Conservation (phyloP, 2,329 filamentous ascomycete species). For the Periconia macrospinosa region DNA sequence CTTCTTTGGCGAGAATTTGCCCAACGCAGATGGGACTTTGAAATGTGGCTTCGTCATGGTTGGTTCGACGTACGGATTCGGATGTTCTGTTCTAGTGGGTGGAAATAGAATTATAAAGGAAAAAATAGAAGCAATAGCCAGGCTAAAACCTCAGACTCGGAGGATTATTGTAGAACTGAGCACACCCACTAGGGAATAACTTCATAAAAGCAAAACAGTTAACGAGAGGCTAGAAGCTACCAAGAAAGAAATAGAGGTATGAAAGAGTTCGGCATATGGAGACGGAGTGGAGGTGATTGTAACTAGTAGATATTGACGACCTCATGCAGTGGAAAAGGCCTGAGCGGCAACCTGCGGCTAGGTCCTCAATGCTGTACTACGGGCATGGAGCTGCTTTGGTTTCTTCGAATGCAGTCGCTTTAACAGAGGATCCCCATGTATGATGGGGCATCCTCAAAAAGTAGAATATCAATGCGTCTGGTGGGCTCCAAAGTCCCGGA, state of each 20-base stretch:
- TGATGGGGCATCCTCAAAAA: background rate
- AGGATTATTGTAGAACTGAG: background rate
- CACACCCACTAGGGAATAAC: background rate
- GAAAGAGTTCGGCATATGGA: background rate
- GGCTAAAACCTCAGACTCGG: no score
- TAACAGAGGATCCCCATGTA: constrained; percentile 15
- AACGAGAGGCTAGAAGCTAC: background rate
- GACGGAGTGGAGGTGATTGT: background rate
- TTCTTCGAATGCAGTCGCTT: constrained; percentile 20
- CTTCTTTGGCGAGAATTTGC: constrained; percentile 14
- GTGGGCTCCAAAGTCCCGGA: constrained; percentile 17
- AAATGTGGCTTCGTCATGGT: constrained; percentile 16
- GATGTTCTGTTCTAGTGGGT: background rate
- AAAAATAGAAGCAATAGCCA: background rate
- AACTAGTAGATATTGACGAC: constrained; percentile 1
- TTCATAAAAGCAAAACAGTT: background rate
- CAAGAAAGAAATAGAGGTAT: background rate
- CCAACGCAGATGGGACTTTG: constrained; percentile 14
- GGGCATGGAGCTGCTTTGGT: constrained; percentile 23
- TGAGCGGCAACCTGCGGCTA: constrained; percentile 12
- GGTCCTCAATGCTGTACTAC: constrained; percentile 33
- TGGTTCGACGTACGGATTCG: constrained; percentile 3
- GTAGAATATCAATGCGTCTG: constrained; percentile 21
- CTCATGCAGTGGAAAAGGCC: constrained; percentile 10
- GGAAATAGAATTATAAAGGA: background rate